These are phyloP conservation scores for Hippophae gyantsensis DNA, from an alignment of 306 rosid species.

Conservation along the genomic window DNA sequence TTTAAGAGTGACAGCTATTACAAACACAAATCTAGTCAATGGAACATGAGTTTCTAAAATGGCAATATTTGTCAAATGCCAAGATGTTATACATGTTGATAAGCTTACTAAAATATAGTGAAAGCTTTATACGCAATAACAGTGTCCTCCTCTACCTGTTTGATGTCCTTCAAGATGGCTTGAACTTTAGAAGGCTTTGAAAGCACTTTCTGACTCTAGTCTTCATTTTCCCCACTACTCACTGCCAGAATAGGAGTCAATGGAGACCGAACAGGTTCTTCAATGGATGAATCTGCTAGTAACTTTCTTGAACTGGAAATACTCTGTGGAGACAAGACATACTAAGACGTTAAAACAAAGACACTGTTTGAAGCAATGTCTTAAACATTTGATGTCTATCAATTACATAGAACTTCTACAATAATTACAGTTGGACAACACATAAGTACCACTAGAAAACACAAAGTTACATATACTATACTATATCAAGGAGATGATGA, in stretches of 20 bases:
- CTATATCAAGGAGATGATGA: too few species aligned
- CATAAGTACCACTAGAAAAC: too few species aligned
- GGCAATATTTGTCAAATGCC: too few species aligned
- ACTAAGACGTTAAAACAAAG: not conserved
- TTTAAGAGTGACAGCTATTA: too few species aligned
- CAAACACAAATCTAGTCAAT: too few species aligned
- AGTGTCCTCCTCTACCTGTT: conserved; percentile 44
- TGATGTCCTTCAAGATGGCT: conserved; percentile 69
- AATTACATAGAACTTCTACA: too few species aligned
- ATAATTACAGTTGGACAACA: too few species aligned
- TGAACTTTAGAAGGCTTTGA: conserved; percentile 58
- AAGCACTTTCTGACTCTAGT: conserved; percentile 46
- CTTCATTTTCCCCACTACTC: conserved; percentile 41
- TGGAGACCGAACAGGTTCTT: conserved; percentile 60
- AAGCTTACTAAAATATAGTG: not conserved
- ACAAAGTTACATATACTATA: too few species aligned
- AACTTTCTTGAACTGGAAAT: conserved; percentile 56
- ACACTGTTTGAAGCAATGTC: not conserved
- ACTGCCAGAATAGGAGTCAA: conserved; percentile 50
- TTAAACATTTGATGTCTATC: not conserved
- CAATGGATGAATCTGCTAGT: conserved; percentile 46
- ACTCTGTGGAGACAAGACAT: conserved; percentile 38
- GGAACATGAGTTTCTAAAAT: too few species aligned
- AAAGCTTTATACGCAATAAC: conserved; percentile 5
- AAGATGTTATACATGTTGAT: not conserved